A percentile compares a stretch with the other conserved stretches of the same genome.
Conservation (phyloP, 2,329 filamentous ascomycete species). For the Aspergillus sp. region DNA sequence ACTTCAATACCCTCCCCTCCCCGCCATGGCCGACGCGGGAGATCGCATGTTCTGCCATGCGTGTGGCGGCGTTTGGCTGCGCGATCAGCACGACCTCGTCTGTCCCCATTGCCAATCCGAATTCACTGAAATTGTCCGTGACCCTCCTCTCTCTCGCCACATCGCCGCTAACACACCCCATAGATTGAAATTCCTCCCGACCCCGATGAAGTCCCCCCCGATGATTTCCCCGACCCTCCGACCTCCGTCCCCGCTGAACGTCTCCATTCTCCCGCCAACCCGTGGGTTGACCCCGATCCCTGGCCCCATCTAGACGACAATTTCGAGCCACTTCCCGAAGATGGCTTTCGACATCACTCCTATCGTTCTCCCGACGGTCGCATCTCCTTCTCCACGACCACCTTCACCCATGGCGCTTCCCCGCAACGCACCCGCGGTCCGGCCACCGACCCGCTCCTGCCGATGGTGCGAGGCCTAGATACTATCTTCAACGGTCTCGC, state of each 20-base stretch:
- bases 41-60: slow-evolving; percentile 85
- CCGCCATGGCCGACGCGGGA: slow-evolving; percentile 33
- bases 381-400: slow-evolving; percentile 39
- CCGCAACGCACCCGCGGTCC: slow-evolving; percentile 10
- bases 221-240: slow-evolving; percentile 23
- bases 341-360: slow-evolving; percentile 33
- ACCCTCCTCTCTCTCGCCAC: slow-evolving; percentile 17
- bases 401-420: slow-evolving; percentile 25
- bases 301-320: slow-evolving; percentile 32
- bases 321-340: neutral
- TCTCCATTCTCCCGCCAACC: slow-evolving; percentile 27
- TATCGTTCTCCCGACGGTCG: slow-evolving; percentile 47
- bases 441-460: slow-evolving; percentile 27
- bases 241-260: slow-evolving; percentile 18
- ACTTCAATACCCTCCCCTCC: neutral
- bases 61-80: slow-evolving; percentile 78
- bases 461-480: slow-evolving; percentile 36
- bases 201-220: slow-evolving; percentile 6
- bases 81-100: slow-evolving; percentile 61
- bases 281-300: slow-evolving; percentile 45
- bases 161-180: neutral
- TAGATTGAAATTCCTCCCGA: slow-evolving; percentile 35
- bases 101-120: slow-evolving; percentile 79
- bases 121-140: slow-evolving; percentile 77
- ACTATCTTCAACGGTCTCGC: slow-evolving; percentile 48